Percentiles rank a stretch among this genome's conserved stretches.
Conservation (phyloP, 129 eudicot genomes). For the Artemisia tridentata region DNA sequence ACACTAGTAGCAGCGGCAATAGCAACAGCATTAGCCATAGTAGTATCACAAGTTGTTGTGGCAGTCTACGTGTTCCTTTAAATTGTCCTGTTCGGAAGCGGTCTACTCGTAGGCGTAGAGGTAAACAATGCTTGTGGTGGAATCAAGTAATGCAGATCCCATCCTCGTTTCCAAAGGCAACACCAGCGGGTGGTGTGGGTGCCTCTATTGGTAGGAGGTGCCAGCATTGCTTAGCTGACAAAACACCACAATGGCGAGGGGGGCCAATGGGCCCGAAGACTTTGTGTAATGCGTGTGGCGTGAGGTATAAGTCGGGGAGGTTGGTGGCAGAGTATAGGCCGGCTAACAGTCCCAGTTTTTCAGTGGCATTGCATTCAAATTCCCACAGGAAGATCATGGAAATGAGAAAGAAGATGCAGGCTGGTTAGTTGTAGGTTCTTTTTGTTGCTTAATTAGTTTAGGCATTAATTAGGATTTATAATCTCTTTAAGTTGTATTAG, state of each 20-base stretch:
- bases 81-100: conserved; percentile 52
- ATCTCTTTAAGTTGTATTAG: not conserved
- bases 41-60: conserved; percentile 39
- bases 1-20: conserved; percentile 41
- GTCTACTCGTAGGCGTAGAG: conserved; percentile 44
- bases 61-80: conserved; percentile 46
- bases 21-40: conserved; percentile 25
- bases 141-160: conserved; percentile 27
- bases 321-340: conserved; percentile 79
- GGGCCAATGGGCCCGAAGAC: conserved; percentile 93
- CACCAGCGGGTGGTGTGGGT: conserved; percentile 11
- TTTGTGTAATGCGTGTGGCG: conserved; percentile 84
- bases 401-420: conserved; percentile 69
- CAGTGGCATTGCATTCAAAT: conserved; percentile 62
- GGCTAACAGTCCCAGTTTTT: conserved; percentile 74
- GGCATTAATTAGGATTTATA: not conserved
- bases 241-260: conserved; percentile 87
- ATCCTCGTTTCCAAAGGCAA: conserved; percentile 9
- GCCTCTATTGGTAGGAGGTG: conserved; percentile 57
- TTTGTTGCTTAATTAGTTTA: conserved; percentile 8
- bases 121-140: conserved; percentile 45
- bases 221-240: conserved; percentile 67
- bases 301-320: conserved; percentile 81
- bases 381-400: conserved; percentile 76
- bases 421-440: conserved; percentile 10